Evolutionary conservation across 768 basidiomycete species (phyloP).

Genomic region (Amanita subjunquillea): DNA sequence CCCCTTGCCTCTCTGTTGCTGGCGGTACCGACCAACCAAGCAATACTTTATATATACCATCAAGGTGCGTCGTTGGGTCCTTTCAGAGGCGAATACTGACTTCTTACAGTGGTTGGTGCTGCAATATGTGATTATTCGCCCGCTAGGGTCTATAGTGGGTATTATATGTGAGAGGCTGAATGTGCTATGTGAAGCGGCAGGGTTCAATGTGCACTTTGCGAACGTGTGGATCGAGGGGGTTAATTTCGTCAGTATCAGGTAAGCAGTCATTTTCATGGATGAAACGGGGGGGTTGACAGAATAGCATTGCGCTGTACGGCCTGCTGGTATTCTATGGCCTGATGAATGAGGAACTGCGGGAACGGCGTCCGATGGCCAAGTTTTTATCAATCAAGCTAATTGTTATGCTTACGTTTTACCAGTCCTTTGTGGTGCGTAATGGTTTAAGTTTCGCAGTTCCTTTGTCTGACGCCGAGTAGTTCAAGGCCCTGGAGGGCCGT

Average conservation of each 20-base stretch:
- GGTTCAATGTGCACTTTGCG: slow-evolving; percentile 53
- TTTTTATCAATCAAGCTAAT: slow-evolving; percentile 83
- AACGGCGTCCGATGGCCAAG: slow-evolving; percentile 70
- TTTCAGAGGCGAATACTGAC: background rate
- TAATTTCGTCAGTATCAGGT: slow-evolving; percentile 81
- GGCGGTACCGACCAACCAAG: slow-evolving; percentile 78
- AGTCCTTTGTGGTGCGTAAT: slow-evolving; percentile 55
- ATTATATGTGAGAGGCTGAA: slow-evolving; percentile 65
- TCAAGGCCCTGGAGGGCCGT: slow-evolving; percentile 50
- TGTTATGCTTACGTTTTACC: slow-evolving; percentile 86
- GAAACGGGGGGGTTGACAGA: background rate
- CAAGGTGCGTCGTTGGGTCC: slow-evolving; percentile 39
- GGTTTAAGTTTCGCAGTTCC: background rate
- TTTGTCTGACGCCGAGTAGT: slow-evolving; percentile 27
- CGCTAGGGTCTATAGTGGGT: slow-evolving; percentile 59
- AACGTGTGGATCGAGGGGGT: slow-evolving; percentile 60
- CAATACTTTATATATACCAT: slow-evolving; percentile 86
- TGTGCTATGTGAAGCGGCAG: slow-evolving; percentile 58
- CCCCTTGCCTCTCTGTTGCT: slow-evolving; percentile 73
- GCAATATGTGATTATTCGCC: slow-evolving; percentile 74
- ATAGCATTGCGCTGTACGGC: slow-evolving; percentile 80
- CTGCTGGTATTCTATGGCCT: slow-evolving; percentile 76
- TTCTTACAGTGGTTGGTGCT: slow-evolving; percentile 68
- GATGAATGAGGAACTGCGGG: slow-evolving; percentile 69
- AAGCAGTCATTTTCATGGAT: slow-evolving; percentile 6